Percentiles rank a stretch among this genome's conserved stretches.
phyloP scores from a whole-genome alignment of 345 rosid species.

The Passiflora organensis region DNA sequence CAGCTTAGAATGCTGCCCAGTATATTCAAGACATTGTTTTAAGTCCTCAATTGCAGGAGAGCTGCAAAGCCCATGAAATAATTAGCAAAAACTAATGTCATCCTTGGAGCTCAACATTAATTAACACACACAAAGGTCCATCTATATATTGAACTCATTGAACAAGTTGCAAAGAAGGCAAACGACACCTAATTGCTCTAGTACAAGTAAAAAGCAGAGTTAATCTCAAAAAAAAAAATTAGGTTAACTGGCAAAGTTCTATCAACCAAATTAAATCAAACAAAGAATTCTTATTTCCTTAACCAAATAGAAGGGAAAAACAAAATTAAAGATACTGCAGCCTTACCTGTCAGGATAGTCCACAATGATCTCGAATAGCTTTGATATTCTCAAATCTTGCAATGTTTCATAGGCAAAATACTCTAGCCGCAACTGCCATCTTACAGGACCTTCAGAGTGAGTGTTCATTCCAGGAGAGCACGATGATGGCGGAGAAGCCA shows the following conservation, averaged over 20 bases:
- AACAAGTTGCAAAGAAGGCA: too few relatives aligned
- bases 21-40: slow-evolving; percentile 89
- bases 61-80: slow-evolving; percentile 38
- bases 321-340: slow-evolving; percentile 5
- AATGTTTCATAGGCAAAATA: slow-evolving; percentile 93
- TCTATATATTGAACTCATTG: slow-evolving; percentile 6
- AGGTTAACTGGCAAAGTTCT: not conserved
- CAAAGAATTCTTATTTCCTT: not conserved
- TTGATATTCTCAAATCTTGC: slow-evolving; percentile 89
- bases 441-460: slow-evolving; percentile 73
- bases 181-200: not conserved
- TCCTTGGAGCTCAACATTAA: slow-evolving; percentile 2
- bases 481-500: slow-evolving; percentile 53
- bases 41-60: slow-evolving; percentile 93
- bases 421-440: slow-evolving; percentile 85
- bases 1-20: slow-evolving; percentile 91
- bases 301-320: not conserved
- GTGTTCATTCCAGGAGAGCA: slow-evolving; percentile 42
- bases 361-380: slow-evolving; percentile 94
- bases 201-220: not conserved
- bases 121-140: slow-evolving; percentile 9
- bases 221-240: not conserved
- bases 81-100: slow-evolving; percentile 11
- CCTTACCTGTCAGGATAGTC: slow-evolving; percentile 95
- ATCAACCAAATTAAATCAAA: too few relatives aligned